Base-by-base conservation (phyloP, 495 filamentous ascomycete species). In the Aspergillus avenaceus region DNA sequence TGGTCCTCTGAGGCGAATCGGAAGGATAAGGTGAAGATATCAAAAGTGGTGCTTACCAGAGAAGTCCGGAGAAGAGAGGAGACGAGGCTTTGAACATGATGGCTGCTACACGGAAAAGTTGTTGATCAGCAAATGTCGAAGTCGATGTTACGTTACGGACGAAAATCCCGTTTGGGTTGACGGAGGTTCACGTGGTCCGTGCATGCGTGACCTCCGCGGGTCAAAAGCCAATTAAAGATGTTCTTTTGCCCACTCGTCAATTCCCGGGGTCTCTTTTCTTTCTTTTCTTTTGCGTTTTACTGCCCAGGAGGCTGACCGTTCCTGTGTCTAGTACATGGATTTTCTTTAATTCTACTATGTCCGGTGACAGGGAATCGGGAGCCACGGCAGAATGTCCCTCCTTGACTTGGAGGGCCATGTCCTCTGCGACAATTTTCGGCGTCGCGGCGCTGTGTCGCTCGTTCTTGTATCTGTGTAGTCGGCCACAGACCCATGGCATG, bases 11-110 rank as follows among this genome's bases (percentile, higher is more conserved):
- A 42, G 41, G 19, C 11, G n/a, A 5, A 16, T 25, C 27, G 27
- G 14, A 19, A 45, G 25, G 13, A 2, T 28, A 7, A 31, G n/a
- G 24, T 14, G 24, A 23, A 8, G 7, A 64, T 71, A 25, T n/a
- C n/a, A n/a, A n/a, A n/a, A n/a, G n/a, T n/a, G n/a, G n/a, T n/a
- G n/a, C n/a, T n/a, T 80, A 95, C 89, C 89, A 95, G 61, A 95
- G 78, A 56, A 93, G 83, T 72, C 92, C 92, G 40, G 87, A 82
- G 13, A 79, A 84, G 22, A 96, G 73, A 37, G 88, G 68, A 23
- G 81, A 84, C 23, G 90, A 88, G 47, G 85, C 74, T 73, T 85
- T 86, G 71, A 96, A 95, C 72, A 75, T 75, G 18, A 24, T 53
- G 13, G 9, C 9, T 8, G 47, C 26, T 7, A 25, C 13, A 2